Percentiles rank a stretch among this genome's conserved stretches.
These are phyloP conservation scores for Fraxinus paxiana DNA, from an alignment of 305 asterid genomes.

Conservation along the genomic window DNA sequence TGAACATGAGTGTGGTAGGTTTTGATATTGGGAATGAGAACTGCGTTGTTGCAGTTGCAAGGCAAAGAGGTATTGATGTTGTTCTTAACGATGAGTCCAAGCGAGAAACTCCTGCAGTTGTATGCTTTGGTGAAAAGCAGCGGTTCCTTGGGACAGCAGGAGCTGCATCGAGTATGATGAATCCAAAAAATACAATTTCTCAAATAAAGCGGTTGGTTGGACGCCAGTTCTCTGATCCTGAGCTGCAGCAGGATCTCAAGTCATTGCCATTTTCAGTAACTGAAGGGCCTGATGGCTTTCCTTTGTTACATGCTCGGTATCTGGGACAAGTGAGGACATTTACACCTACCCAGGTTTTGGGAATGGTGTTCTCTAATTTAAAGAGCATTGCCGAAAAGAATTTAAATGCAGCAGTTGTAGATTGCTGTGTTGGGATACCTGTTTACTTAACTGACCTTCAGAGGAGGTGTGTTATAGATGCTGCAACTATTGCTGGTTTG, in stretches of 20 bases:
- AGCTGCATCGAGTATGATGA: slow-evolving; percentile 91
- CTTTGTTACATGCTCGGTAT: slow-evolving; percentile 65
- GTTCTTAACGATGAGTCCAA: slow-evolving; percentile 35
- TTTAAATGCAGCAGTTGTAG: slow-evolving; percentile 74
- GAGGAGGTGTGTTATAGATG: slow-evolving; percentile 88
- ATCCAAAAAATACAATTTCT: slow-evolving; percentile 63
- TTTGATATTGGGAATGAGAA: slow-evolving; percentile 88
- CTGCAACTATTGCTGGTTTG: slow-evolving; percentile 83
- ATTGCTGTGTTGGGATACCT: slow-evolving; percentile 91
- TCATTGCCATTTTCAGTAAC: slow-evolving; percentile 63
- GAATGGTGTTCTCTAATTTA: slow-evolving; percentile 77
- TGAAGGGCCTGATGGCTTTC: slow-evolving; percentile 86
- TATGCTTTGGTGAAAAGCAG: slow-evolving; percentile 88
- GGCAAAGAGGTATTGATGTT: slow-evolving; percentile 93
- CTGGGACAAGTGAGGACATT: slow-evolving; percentile 70
- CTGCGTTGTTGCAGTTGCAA: slow-evolving; percentile 82
- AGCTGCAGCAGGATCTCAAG: slow-evolving; percentile 69
- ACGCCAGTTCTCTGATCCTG: slow-evolving; percentile 73
- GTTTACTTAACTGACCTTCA: slow-evolving; percentile 80
- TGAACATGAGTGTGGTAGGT: slow-evolving; percentile 53
- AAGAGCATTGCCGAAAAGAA: slow-evolving; percentile 80
- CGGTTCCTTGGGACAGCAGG: slow-evolving; percentile 93
- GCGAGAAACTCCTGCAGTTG: slow-evolving; percentile 59
- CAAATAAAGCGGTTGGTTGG: slow-evolving; percentile 80
- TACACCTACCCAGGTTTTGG: slow-evolving; percentile 84